phyloP scores from a whole-genome alignment of 768 basidiomycete species.

The Suillus clintonianus region DNA sequence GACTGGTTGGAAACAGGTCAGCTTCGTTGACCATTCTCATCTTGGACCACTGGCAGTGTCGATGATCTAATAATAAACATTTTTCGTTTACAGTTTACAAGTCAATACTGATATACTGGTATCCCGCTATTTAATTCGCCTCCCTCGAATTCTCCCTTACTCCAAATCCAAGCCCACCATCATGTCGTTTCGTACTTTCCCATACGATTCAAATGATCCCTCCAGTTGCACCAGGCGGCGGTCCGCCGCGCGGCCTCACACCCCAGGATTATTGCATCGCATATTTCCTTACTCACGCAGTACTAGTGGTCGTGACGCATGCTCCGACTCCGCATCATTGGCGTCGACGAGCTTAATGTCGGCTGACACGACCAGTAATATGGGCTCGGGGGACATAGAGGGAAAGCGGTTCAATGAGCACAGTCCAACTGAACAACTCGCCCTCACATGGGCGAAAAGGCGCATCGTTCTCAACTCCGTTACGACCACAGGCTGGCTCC shows the following conservation, averaged over 20 bases:
- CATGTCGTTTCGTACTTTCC: not conserved
- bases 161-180: no score
- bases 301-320: not conserved
- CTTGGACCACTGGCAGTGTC: no score
- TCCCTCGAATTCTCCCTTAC: no score
- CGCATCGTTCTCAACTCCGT: not conserved
- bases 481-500: not conserved
- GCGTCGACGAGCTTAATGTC: no score
- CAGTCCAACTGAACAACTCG: not conserved
- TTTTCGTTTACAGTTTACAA: no score
- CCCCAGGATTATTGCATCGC: not conserved
- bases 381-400: no score
- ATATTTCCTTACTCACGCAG: not conserved
- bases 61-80: no score
- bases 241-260: not conserved
- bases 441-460: not conserved
- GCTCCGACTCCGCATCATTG: not conserved
- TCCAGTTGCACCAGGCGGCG: not conserved
- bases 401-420: no score
- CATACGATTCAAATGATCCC: not conserved
- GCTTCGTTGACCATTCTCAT: not conserved
- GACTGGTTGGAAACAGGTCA: no score
- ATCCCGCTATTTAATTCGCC: no score
- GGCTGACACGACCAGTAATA: no score
- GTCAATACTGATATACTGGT: no score